Conservation (phyloP, 495 filamentous ascomycete species). For the Thermochaetoides thermophila region DNA sequence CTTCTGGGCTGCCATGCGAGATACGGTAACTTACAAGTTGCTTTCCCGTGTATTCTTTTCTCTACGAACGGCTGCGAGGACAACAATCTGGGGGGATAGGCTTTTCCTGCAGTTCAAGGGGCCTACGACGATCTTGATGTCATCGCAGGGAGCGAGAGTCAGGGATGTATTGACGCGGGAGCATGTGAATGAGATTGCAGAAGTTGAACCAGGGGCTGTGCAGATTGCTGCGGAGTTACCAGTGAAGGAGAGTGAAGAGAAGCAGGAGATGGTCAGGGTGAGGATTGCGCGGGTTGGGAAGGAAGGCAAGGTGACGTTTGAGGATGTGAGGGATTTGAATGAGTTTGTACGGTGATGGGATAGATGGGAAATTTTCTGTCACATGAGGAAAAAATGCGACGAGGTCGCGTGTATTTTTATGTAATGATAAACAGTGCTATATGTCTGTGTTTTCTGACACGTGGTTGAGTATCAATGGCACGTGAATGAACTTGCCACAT, state of each 20-base stretch:
- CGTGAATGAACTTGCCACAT: too few species aligned
- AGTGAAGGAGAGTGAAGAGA: conserved; percentile 14
- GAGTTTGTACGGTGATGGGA: conserved; percentile 32
- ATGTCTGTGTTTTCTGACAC: neutral
- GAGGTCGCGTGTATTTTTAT: neutral
- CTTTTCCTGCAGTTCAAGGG: conserved; percentile 83
- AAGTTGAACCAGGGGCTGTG: conserved; percentile 45
- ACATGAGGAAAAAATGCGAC: too few species aligned
- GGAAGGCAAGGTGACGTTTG: conserved; percentile 56
- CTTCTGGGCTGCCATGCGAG: conserved; percentile 55
- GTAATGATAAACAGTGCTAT: neutral
- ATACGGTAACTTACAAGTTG: conserved; percentile 53
- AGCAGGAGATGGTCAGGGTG: conserved; percentile 25
- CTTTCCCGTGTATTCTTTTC: conserved; percentile 44
- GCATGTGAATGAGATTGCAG: conserved; percentile 79
- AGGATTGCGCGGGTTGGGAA: conserved; percentile 44
- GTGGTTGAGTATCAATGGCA: neutral
- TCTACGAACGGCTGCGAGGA: conserved; percentile 56
- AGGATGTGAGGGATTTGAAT: conserved; percentile 40
- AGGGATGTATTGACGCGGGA: conserved; percentile 57
- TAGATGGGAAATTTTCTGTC: too few species aligned
- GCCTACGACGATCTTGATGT: conserved; percentile 69
- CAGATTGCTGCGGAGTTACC: conserved; percentile 27
- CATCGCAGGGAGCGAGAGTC: conserved; percentile 61
- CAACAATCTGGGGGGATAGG: conserved; percentile 86